phyloP scores from a whole-genome alignment of 257 asterid species.

The Lavandula angustifolia region DNA sequence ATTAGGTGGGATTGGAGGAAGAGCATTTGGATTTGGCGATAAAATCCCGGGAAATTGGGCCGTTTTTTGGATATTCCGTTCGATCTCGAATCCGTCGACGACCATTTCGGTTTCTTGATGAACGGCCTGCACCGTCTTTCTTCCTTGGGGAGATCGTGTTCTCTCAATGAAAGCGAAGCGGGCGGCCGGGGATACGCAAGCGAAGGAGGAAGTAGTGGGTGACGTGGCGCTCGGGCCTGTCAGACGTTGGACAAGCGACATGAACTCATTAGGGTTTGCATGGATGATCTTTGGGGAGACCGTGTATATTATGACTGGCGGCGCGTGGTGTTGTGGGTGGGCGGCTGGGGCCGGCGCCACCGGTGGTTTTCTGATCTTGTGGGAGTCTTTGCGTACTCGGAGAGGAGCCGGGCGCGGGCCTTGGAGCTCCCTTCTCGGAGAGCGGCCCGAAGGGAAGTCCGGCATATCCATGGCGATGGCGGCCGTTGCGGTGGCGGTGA shows the following conservation, averaged over 20 bases:
- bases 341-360: slow-evolving; percentile 43
- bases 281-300: slow-evolving; percentile 92
- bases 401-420: slow-evolving; percentile 93
- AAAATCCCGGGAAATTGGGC: slow-evolving; percentile 67
- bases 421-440: slow-evolving; percentile 73
- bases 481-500: slow-evolving; percentile 25
- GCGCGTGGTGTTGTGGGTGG: slow-evolving; percentile 35
- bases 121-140: slow-evolving; percentile 26
- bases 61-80: slow-evolving; percentile 40
- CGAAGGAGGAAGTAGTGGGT: slow-evolving; percentile 31
- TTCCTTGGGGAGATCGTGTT: slow-evolving; percentile 43
- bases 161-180: slow-evolving; percentile 76
- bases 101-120: slow-evolving; percentile 32
- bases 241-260: slow-evolving; percentile 84
- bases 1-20: slow-evolving; percentile 68
- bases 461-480: slow-evolving; percentile 56
- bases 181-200: slow-evolving; percentile 74
- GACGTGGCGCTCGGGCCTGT: slow-evolving; percentile 59
- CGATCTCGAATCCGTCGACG: slow-evolving; percentile 43
- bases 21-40: slow-evolving; percentile 84
- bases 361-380: slow-evolving; percentile 85
- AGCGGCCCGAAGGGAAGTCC: slow-evolving; percentile 46
- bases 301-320: slow-evolving; percentile 86
- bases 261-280: slow-evolving; percentile 97
- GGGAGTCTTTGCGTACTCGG: slow-evolving; percentile 73